Percentiles rank a stretch among this genome's conserved stretches.
These are phyloP conservation scores for Myochromella boudieri DNA, from an alignment of 768 basidiomycete genomes.

Conservation along the genomic window DNA sequence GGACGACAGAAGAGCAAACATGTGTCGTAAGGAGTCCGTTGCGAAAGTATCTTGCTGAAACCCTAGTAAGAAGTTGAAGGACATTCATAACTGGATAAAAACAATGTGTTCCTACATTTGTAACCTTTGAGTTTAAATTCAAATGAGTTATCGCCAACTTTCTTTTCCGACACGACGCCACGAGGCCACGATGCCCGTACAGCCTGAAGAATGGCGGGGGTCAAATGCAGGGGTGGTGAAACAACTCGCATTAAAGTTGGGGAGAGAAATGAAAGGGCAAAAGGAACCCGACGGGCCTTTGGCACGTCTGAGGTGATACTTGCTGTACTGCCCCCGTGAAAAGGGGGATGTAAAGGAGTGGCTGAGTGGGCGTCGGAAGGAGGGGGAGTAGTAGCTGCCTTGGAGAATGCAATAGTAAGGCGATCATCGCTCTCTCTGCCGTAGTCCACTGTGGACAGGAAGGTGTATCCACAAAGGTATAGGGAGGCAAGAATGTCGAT, in stretches of 20 bases:
- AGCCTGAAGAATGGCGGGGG: slow-evolving; percentile 79
- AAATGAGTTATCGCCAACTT: slow-evolving; percentile 66
- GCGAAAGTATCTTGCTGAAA: slow-evolving; percentile 78
- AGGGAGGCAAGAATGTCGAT: slow-evolving; percentile 65
- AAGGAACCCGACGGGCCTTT: slow-evolving; percentile 44
- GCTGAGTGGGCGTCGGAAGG: slow-evolving; percentile 31
- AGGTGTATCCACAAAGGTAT: slow-evolving; percentile 61
- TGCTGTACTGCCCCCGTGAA: slow-evolving; percentile 37
- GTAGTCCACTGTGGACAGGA: slow-evolving; percentile 72
- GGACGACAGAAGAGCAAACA: slow-evolving; percentile 63
- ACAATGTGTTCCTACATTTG: slow-evolving; percentile 49
- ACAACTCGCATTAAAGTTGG: slow-evolving; percentile 71
- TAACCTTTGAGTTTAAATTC: slow-evolving; percentile 85
- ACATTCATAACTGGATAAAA: slow-evolving; percentile 13
- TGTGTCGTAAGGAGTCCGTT: slow-evolving; percentile 70
- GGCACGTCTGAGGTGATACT: slow-evolving; percentile 36
- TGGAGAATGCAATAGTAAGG: slow-evolving; percentile 69
- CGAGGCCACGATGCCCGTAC: slow-evolving; percentile 78
- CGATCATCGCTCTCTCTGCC: slow-evolving; percentile 76
- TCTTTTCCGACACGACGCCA: slow-evolving; percentile 77
- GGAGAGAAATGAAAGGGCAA: slow-evolving; percentile 74
- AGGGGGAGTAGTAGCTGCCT: slow-evolving; percentile 32
- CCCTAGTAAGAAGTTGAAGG: slow-evolving; percentile 40
- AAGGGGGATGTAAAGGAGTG: slow-evolving; percentile 33
- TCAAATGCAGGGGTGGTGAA: slow-evolving; percentile 71